Evolutionary conservation across 371 early-diverging fungal species (phyloP).

Genomic region (Fennellomyces sp.): DNA sequence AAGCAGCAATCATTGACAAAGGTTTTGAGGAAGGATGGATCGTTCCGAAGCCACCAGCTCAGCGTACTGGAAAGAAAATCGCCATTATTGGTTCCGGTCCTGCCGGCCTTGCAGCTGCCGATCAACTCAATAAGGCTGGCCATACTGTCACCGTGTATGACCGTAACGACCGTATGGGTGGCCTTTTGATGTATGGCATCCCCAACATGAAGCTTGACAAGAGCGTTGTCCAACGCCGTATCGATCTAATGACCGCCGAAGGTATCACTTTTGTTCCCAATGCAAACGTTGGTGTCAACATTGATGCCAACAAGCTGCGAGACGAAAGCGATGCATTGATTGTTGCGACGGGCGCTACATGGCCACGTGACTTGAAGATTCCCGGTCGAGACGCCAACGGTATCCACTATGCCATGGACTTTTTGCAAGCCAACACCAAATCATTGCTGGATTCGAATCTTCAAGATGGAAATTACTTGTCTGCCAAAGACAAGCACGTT

Average conservation of each 20-base stretch:
- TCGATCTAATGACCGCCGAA: constrained; percentile 90
- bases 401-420: constrained; percentile 98
- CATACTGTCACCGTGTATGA: constrained; percentile 94
- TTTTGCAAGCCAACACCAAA: constrained; percentile 88
- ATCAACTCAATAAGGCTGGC: constrained; percentile 95
- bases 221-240: constrained; percentile 77
- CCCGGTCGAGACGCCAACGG: constrained; percentile 86
- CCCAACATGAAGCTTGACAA: constrained; percentile 99
- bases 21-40: constrained; percentile 97
- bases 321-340: constrained; percentile 80
- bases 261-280: constrained; percentile 87
- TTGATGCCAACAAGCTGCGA: constrained; percentile 68
- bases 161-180: constrained; percentile 94
- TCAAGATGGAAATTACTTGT: constrained; percentile 74
- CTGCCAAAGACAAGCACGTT: constrained; percentile 90
- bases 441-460: constrained; percentile 78
- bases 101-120: constrained; percentile 97
- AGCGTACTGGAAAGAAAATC: constrained; percentile 82
- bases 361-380: constrained; percentile 94
- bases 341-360: constrained; percentile 93
- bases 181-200: constrained; percentile 96
- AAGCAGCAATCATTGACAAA: constrained; percentile 94
- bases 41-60: constrained; percentile 74
- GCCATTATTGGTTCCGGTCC: constrained; percentile 96
- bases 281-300: constrained; percentile 84